phyloP scores from a whole-genome alignment of 768 basidiomycete species.

The Boletus insuetus region DNA sequence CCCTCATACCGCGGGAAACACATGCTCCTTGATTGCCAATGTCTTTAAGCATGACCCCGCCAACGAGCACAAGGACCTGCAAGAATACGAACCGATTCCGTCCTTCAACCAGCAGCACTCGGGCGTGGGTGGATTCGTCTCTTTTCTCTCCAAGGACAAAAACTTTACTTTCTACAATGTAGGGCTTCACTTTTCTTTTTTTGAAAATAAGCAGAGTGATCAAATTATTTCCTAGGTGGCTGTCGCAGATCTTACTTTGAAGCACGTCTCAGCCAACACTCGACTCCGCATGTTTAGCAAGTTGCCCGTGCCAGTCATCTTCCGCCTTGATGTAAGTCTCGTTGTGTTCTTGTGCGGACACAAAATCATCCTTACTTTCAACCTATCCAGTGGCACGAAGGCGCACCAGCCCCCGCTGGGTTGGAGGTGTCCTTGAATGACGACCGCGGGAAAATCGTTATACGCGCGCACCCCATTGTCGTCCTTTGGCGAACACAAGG shows the following conservation, averaged over 20 bases:
- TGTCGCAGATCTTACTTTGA: slow-evolving; percentile 9
- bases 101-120: not conserved
- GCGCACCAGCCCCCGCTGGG: not conserved
- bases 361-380: not conserved
- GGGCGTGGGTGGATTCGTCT: not conserved
- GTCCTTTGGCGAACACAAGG: not conserved
- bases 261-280: slow-evolving; percentile 5
- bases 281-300: slow-evolving; percentile 7
- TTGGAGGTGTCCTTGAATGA: slow-evolving; percentile 7
- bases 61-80: not conserved
- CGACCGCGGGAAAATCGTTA: not conserved
- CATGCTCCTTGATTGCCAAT: slow-evolving; percentile 9
- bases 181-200: not conserved
- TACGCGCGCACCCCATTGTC: not conserved
- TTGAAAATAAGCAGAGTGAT: not conserved
- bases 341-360: not conserved
- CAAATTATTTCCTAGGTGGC: not conserved
- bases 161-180: slow-evolving; percentile 8
- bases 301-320: not conserved
- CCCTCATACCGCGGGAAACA: not conserved
- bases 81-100: not conserved
- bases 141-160: not conserved
- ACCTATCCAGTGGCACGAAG: slow-evolving; percentile 1
- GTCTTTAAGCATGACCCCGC: not conserved
- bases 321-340: not conserved